These are phyloP conservation scores for Clitopilus passeckerianus DNA, from an alignment of 768 basidiomycete genomes.

Conservation along the genomic window DNA sequence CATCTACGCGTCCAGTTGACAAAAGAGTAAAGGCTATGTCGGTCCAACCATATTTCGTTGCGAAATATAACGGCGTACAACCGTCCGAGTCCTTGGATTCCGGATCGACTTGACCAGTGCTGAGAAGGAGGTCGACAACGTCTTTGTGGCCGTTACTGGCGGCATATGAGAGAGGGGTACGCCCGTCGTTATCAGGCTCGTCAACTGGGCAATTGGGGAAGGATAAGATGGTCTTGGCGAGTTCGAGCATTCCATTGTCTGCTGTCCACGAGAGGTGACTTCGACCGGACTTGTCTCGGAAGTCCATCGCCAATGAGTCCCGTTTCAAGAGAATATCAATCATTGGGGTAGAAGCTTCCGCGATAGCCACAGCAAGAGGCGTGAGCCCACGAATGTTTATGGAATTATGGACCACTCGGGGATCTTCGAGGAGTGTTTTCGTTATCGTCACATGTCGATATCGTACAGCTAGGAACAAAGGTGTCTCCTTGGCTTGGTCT, in stretches of 20 bases:
- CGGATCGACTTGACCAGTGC: background rate
- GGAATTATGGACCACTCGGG: background rate
- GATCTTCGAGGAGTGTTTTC: background rate
- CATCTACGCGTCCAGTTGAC: background rate
- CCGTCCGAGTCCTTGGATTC: background rate
- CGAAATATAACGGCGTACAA: background rate
- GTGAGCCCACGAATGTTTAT: background rate
- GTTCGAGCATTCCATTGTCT: background rate
- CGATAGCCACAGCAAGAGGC: background rate
- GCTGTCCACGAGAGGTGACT: background rate
- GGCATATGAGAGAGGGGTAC: background rate
- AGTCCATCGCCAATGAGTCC: background rate
- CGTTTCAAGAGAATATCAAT: background rate
- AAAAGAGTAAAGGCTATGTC: background rate
- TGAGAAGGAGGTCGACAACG: background rate
- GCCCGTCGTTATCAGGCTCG: background rate
- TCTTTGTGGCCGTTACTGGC: background rate
- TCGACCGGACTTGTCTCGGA: background rate
- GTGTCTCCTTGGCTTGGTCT: background rate
- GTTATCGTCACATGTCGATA: background rate
- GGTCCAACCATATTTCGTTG: background rate
- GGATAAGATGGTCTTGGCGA: background rate
- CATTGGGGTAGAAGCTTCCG: background rate
- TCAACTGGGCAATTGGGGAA: background rate
- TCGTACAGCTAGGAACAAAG: background rate